Percentiles rank a stretch among this genome's conserved stretches.
phyloP scores from a whole-genome alignment of 1,139 yeast species.

The Geotrichum candidum region DNA sequence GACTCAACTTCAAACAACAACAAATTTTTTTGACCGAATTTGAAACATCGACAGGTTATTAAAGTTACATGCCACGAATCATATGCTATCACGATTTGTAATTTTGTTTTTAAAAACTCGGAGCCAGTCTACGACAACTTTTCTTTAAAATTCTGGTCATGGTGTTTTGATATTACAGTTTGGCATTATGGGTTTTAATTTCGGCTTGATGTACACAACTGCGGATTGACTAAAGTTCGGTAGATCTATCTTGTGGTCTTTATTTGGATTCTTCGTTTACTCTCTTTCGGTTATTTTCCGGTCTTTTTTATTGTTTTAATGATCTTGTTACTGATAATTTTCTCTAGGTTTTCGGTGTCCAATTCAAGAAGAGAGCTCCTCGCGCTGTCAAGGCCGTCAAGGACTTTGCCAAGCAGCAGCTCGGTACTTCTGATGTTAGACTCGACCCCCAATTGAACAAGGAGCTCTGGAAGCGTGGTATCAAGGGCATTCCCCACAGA shows the following conservation, averaged over 20 bases:
- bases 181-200: too few relatives aligned
- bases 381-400: slow-evolving; percentile 98
- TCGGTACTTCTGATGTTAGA: slow-evolving; percentile 99
- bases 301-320: background rate
- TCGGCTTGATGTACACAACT: too few relatives aligned
- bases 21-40: too few relatives aligned
- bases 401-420: slow-evolving; percentile 97
- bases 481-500: slow-evolving; percentile 98
- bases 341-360: slow-evolving; percentile 84
- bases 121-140: too few relatives aligned
- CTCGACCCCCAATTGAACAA: slow-evolving; percentile 98
- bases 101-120: too few relatives aligned
- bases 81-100: too few relatives aligned
- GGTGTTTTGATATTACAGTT: too few relatives aligned
- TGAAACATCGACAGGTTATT: too few relatives aligned
- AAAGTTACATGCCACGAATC: too few relatives aligned
- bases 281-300: background rate
- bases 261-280: background rate
- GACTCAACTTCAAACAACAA: background rate
- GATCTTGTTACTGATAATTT: slow-evolving; percentile 19
- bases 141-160: too few relatives aligned
- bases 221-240: too few relatives aligned
- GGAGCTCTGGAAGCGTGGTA: slow-evolving; percentile 99
- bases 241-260: background rate
- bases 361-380: slow-evolving; percentile 99